Evolutionary conservation across 257 asterid genomes (phyloP).

Genomic region (Solanum okadae): DNA sequence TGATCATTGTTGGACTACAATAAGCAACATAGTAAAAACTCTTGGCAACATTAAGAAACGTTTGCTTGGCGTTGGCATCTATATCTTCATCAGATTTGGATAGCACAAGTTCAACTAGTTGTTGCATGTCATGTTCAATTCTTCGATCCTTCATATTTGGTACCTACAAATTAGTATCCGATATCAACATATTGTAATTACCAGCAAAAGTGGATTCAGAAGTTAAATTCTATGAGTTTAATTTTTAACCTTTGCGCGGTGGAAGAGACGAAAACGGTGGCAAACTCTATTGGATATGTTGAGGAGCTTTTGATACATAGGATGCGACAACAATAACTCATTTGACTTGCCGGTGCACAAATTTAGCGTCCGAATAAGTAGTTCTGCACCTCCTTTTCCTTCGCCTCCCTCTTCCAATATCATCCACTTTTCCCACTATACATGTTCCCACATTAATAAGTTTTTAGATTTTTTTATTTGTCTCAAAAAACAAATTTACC

Average conservation of each 20-base stretch:
- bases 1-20: constrained; percentile 34
- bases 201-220: neutral
- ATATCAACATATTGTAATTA: neutral
- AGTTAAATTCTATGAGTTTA: neutral
- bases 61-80: constrained; percentile 30
- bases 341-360: constrained; percentile 12
- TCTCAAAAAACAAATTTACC: neutral
- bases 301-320: constrained; percentile 35
- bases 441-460: neutral
- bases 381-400: constrained; percentile 35
- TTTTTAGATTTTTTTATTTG: neutral
- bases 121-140: constrained; percentile 36
- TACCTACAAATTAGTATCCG: neutral
- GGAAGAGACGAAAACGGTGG: constrained; percentile 23
- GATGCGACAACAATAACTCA: constrained; percentile 10
- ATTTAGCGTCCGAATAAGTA: constrained; percentile 37
- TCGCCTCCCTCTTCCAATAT: constrained; percentile 2
- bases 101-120: constrained; percentile 39
- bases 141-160: neutral
- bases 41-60: constrained; percentile 43
- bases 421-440: constrained; percentile 71
- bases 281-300: constrained; percentile 25
- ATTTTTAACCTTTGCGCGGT: constrained; percentile 25
- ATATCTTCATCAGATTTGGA: constrained; percentile 19
- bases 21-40: constrained; percentile 52